phyloP scores from a whole-genome alignment of 2,329 filamentous ascomycete genomes.

The Phyllosticta citrichinensis region DNA sequence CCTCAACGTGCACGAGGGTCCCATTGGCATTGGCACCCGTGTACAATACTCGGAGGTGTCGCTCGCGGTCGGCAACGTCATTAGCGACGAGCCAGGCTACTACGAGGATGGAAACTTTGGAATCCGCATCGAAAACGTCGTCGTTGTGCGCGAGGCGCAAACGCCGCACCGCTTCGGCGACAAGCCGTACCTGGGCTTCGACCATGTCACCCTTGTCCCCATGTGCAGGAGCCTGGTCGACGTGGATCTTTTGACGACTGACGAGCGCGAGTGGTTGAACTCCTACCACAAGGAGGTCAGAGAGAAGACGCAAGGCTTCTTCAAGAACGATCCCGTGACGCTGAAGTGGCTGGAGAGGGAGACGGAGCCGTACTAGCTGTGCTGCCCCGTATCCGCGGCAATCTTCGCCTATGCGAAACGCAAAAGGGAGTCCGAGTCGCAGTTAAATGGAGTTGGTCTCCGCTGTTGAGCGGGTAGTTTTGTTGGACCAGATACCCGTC shows the following conservation, averaged over 20 bases:
- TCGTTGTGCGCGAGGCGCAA: constrained; percentile 80
- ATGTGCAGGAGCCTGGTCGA: constrained; percentile 88
- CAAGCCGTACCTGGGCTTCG: constrained; percentile 88
- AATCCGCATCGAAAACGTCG: constrained; percentile 92
- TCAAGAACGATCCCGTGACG: constrained; percentile 62
- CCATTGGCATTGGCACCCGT: constrained; percentile 88
- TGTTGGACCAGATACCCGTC: not conserved
- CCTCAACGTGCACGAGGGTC: constrained; percentile 93
- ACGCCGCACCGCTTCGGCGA: constrained; percentile 84
- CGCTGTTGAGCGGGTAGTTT: not conserved
- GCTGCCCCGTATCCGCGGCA: not conserved
- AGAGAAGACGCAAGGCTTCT: constrained; percentile 69
- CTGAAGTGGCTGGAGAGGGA: constrained; percentile 78
- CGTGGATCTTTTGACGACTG: constrained; percentile 54
- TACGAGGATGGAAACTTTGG: constrained; percentile 95
- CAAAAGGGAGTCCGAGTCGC: not conserved
- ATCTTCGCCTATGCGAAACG: not conserved
- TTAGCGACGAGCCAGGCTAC: constrained; percentile 93
- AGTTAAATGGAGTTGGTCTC: not conserved
- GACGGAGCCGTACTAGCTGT: constrained; percentile 53
- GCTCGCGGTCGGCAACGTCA: constrained; percentile 81
- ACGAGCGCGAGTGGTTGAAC: constrained; percentile 81
- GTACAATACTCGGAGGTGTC: constrained; percentile 87
- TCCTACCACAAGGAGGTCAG: constrained; percentile 72
- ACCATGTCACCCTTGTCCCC: constrained; percentile 94